A percentile compares a stretch with the other conserved stretches of the same genome.
phyloP scores from a whole-genome alignment of 176 grass and related monocot genomes.

The Bothriochloa decipiens region DNA sequence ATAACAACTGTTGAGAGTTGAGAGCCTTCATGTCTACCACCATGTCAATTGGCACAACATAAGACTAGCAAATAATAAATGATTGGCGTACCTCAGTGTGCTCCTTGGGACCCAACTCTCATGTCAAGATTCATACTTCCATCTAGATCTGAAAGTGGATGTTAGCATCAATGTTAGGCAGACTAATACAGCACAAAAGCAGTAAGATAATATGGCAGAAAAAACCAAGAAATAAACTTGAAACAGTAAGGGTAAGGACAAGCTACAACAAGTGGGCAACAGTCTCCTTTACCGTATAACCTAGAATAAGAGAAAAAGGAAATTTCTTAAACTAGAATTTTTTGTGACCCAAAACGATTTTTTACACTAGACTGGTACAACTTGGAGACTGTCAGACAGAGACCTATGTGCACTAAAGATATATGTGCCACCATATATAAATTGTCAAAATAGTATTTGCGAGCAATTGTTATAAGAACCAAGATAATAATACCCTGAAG shows the following conservation, averaged over 20 bases:
- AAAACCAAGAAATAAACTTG: conserved; percentile 26
- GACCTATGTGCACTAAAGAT: neutral
- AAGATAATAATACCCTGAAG: conserved; percentile 12
- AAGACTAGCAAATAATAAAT: conserved; percentile 36
- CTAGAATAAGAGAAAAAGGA: neutral
- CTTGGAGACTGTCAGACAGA: conserved; percentile 14
- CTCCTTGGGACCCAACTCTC: conserved; percentile 35
- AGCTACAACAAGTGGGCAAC: neutral
- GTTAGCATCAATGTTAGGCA: conserved; percentile 31
- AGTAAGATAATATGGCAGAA: conserved; percentile 18
- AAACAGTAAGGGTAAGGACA: conserved; percentile 18
- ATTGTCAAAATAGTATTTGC: conserved; percentile 2
- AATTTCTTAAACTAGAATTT: neutral
- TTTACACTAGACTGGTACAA: conserved; percentile 28
- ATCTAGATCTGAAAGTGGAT: neutral
- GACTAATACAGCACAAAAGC: neutral
- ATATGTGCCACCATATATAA: conserved; percentile 19
- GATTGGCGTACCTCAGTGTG: conserved; percentile 46
- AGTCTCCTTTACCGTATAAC: conserved; percentile 11
- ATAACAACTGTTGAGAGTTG: conserved; percentile 35
- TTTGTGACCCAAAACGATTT: neutral
- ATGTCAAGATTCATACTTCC: conserved; percentile 22
- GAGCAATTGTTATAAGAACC: neutral
- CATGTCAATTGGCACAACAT: conserved; percentile 40
- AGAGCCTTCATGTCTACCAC: conserved; percentile 40